A percentile compares a stretch with the other conserved stretches of the same genome.
These are phyloP conservation scores for Leucocoprinus sp. DNA, from an alignment of 768 basidiomycete species.

Conservation along the genomic window DNA sequence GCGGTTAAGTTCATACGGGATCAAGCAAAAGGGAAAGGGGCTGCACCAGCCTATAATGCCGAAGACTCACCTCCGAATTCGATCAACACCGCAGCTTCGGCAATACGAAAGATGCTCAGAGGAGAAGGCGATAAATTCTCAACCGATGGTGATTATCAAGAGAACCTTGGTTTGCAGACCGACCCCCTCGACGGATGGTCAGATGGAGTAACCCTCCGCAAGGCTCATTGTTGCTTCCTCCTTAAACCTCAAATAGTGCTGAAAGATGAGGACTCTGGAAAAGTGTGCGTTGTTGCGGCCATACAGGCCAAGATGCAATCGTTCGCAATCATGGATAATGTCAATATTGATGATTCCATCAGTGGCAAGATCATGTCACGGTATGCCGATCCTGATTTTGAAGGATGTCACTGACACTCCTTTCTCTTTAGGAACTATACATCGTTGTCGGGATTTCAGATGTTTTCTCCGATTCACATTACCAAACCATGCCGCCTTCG, in stretches of 20 bases:
- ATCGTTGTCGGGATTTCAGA: slow-evolving; percentile 73
- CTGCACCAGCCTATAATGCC: slow-evolving; percentile 18
- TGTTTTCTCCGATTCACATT: slow-evolving; percentile 63
- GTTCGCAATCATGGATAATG: slow-evolving; percentile 73
- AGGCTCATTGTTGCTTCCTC: slow-evolving; percentile 77
- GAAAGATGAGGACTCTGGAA: slow-evolving; percentile 43
- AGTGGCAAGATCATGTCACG: slow-evolving; percentile 82
- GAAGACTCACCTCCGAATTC: slow-evolving; percentile 23
- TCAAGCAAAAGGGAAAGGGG: slow-evolving; percentile 47
- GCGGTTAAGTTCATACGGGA: slow-evolving; percentile 86
- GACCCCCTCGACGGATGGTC: slow-evolving; percentile 68
- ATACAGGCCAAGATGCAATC: slow-evolving; percentile 73
- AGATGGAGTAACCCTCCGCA: slow-evolving; percentile 58
- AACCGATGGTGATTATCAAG: slow-evolving; percentile 24
- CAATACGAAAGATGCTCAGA: slow-evolving; percentile 55
- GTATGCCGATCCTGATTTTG: slow-evolving; percentile 28
- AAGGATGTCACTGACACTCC: not conserved
- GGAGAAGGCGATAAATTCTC: slow-evolving; percentile 45
- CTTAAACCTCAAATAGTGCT: slow-evolving; percentile 88
- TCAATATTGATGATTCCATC: slow-evolving; percentile 73
- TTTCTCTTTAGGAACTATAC: slow-evolving; percentile 56
- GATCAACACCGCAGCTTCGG: slow-evolving; percentile 46
- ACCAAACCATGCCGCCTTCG: slow-evolving; percentile 37
- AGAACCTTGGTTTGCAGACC: slow-evolving; percentile 25
- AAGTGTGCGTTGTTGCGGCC: slow-evolving; percentile 68